These are phyloP conservation scores for Haplographium delicatum DNA, from an alignment of 495 filamentous ascomycete species.

Conservation along the genomic window DNA sequence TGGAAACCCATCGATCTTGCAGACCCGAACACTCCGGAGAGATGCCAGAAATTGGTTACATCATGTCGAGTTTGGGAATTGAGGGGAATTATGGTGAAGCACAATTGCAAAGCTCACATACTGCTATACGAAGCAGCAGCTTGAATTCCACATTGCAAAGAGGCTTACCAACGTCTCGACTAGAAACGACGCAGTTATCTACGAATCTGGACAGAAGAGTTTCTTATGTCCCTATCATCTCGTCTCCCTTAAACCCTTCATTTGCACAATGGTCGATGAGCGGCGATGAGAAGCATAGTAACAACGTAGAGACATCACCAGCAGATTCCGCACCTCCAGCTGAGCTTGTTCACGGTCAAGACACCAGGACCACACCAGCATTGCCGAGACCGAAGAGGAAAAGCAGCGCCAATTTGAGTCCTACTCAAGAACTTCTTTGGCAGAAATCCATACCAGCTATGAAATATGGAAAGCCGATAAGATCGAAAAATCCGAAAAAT, in stretches of 20 bases:
- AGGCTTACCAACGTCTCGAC: background rate
- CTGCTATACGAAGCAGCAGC: background rate
- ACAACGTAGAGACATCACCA: background rate
- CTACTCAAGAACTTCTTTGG: slow-evolving; percentile 6
- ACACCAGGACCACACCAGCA: background rate
- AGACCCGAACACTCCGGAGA: background rate
- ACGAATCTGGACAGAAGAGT: slow-evolving; percentile 1
- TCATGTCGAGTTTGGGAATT: slow-evolving; percentile 1
- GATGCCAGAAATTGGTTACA: slow-evolving; percentile 1
- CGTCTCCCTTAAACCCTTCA: slow-evolving; percentile 25
- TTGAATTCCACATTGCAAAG: background rate
- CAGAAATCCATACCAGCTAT: slow-evolving; percentile 9
- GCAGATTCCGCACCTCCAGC: slow-evolving; percentile 7
- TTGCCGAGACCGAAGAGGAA: background rate
- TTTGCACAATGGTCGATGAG: slow-evolving; percentile 9
- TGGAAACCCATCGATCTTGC: too few relatives aligned
- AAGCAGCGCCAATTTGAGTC: slow-evolving; percentile 7
- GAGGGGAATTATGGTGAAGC: slow-evolving; percentile 4
- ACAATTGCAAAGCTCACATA: background rate
- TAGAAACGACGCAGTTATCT: background rate
- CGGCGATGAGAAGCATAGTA: slow-evolving; percentile 1
- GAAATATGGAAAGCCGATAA: too few relatives aligned
- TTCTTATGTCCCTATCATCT: slow-evolving; percentile 22
- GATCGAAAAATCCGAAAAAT: slow-evolving; percentile 18
- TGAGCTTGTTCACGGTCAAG: background rate